Conservation (phyloP, 106 monocot genomes). For the Acanthochlamys bracteata region DNA sequence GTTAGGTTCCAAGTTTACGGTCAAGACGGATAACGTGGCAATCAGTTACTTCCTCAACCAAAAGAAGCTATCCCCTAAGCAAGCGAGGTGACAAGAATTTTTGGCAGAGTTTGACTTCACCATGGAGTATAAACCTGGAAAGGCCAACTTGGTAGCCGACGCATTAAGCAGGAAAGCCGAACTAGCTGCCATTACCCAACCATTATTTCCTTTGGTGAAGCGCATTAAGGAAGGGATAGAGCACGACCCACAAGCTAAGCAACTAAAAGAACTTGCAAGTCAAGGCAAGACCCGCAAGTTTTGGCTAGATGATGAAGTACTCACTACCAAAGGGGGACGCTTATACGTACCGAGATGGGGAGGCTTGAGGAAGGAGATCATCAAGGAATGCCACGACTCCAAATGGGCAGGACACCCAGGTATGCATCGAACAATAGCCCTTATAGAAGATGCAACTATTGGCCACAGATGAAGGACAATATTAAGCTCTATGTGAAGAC, state of each 20-base stretch:
- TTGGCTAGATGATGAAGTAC: not conserved
- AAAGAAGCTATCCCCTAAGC: not conserved
- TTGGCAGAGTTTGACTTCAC: not conserved
- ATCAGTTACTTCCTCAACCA: not conserved
- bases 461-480: too few species aligned
- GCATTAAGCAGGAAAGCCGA: not conserved
- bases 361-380: not conserved
- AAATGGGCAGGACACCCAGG: too few species aligned
- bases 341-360: not conserved
- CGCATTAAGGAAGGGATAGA: not conserved
- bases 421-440: too few species aligned
- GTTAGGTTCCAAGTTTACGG: not conserved
- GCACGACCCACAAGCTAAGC: not conserved
- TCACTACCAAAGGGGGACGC: not conserved
- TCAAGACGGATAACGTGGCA: constrained; percentile 1
- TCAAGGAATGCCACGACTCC: not conserved
- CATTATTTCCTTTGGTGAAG: not conserved
- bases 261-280: not conserved
- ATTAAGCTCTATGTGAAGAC: too few species aligned
- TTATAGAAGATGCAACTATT: too few species aligned
- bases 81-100: not conserved
- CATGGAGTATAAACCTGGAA: not conserved
- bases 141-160: not conserved
- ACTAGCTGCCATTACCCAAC: not conserved
- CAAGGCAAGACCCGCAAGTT: not conserved